A percentile compares a stretch with the other conserved stretches of the same genome.
Evolutionary conservation across 371 early-diverging fungal species (phyloP).

Genomic region (Lichtheimia corymbifera): DNA sequence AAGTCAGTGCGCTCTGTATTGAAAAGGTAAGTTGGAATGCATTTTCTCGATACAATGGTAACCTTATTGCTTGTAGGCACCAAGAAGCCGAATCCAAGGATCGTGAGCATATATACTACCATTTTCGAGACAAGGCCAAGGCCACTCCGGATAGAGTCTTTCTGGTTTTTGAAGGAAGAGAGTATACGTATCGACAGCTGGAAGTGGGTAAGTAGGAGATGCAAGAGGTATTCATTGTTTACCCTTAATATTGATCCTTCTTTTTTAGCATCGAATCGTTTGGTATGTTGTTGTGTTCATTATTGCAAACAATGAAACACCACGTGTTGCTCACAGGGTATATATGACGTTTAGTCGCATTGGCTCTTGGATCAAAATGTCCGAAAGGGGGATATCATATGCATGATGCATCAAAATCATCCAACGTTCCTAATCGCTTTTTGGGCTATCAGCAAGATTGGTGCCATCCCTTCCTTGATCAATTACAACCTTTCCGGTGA

Average conservation of each 20-base stretch:
- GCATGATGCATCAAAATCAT: slow-evolving; percentile 36
- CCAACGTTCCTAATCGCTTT: slow-evolving; percentile 25
- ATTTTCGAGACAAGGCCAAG: slow-evolving; percentile 26
- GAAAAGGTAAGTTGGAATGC: not conserved
- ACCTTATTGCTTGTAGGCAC: not conserved
- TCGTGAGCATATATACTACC: slow-evolving; percentile 23
- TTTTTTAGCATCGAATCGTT: slow-evolving; percentile 19
- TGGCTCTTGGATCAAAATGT: slow-evolving; percentile 25
- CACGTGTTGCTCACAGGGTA: no score
- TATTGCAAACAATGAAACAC: not conserved
- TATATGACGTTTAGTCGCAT: slow-evolving; percentile 13
- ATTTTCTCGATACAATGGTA: not conserved
- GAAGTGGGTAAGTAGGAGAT: slow-evolving; percentile 20
- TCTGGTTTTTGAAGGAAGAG: slow-evolving; percentile 28
- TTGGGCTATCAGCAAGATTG: slow-evolving; percentile 33
- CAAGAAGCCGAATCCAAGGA: slow-evolving; percentile 2
- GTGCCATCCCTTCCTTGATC: slow-evolving; percentile 33
- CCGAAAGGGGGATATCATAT: slow-evolving; percentile 26
- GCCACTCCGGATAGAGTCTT: slow-evolving; percentile 20
- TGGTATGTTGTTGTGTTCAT: no score
- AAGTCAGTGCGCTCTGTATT: not conserved
- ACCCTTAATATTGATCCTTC: not conserved
- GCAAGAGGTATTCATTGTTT: no score
- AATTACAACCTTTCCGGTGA: slow-evolving; percentile 30
- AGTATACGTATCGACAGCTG: slow-evolving; percentile 25